These are phyloP conservation scores for Rehmannia glutinosa DNA, from an alignment of 257 asterid species.

Conservation along the genomic window DNA sequence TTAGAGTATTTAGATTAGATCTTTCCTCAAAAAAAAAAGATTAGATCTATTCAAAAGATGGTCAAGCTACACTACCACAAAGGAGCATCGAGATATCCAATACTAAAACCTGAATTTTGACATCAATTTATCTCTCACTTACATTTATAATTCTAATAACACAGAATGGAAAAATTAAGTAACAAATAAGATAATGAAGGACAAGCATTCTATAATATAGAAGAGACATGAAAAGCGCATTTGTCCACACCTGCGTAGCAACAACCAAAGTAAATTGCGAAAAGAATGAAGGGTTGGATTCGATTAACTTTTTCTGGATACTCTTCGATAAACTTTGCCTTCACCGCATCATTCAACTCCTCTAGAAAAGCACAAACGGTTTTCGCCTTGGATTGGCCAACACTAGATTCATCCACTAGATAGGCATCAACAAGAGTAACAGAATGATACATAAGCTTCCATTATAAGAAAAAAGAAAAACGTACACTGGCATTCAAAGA, in stretches of 20 bases:
- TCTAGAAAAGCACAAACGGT: conserved; percentile 87
- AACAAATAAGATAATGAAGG: background rate
- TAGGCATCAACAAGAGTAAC: conserved; percentile 19
- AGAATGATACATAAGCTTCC: background rate
- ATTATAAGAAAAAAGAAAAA: background rate
- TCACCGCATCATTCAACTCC: conserved; percentile 96
- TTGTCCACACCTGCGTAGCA: conserved; percentile 62
- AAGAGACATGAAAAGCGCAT: conserved; percentile 4
- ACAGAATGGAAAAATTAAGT: background rate
- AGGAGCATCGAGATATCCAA: background rate
- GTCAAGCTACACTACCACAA: background rate
- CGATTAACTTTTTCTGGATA: conserved; percentile 67
- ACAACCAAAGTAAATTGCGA: conserved; percentile 84
- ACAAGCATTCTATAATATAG: background rate
- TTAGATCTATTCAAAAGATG: background rate
- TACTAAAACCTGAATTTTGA: background rate
- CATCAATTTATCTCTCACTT: background rate
- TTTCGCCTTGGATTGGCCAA: conserved; percentile 91
- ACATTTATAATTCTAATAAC: background rate
- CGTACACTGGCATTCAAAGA: background rate
- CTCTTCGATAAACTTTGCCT: conserved; percentile 89
- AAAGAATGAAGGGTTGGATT: conserved; percentile 80
- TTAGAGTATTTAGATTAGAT: no score
- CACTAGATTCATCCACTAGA: conserved; percentile 78
- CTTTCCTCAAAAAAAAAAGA: no score